Conservation (phyloP, 805 yeast species). For the Kodamaea hsintzibuensis region DNA sequence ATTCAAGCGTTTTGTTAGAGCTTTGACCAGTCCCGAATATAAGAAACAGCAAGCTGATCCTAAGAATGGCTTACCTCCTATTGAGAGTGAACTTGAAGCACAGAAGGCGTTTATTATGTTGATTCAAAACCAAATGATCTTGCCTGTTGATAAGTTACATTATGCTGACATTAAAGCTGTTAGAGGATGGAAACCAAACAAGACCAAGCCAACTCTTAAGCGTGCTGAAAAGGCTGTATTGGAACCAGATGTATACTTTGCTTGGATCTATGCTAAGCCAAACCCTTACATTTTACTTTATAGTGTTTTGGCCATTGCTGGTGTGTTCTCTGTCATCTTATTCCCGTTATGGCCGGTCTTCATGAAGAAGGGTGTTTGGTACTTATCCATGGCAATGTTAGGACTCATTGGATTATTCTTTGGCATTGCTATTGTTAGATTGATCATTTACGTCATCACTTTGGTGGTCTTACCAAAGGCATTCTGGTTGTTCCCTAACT, state of each 20-base stretch:
- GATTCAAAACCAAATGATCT: constrained; percentile 70
- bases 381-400: constrained; percentile 72
- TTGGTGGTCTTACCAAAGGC: constrained; percentile 63
- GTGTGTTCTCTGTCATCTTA: constrained; percentile 61
- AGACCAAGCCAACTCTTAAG: constrained; percentile 60
- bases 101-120: constrained; percentile 61
- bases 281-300: constrained; percentile 63
- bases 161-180: constrained; percentile 58
- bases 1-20: constrained; percentile 79
- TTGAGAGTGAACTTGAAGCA: constrained; percentile 53
- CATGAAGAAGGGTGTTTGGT: constrained; percentile 91
- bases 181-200: constrained; percentile 62
- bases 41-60: constrained; percentile 50
- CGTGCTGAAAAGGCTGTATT: constrained; percentile 58
- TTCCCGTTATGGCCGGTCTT: constrained; percentile 95
- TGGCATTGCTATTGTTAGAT: constrained; percentile 73
- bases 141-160: constrained; percentile 75
- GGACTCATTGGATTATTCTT: constrained; percentile 76
- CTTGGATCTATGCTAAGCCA: constrained; percentile 79
- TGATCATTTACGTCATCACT: constrained; percentile 65
- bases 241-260: constrained; percentile 68
- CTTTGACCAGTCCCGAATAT: constrained; percentile 73
- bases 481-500: constrained; percentile 95
- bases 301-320: constrained; percentile 65
- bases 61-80: constrained; percentile 44